Evolutionary conservation across 257 asterid species (phyloP), one percentile per base, ranked within the genome.

Genomic region (Pogostemon cablin): DNA sequence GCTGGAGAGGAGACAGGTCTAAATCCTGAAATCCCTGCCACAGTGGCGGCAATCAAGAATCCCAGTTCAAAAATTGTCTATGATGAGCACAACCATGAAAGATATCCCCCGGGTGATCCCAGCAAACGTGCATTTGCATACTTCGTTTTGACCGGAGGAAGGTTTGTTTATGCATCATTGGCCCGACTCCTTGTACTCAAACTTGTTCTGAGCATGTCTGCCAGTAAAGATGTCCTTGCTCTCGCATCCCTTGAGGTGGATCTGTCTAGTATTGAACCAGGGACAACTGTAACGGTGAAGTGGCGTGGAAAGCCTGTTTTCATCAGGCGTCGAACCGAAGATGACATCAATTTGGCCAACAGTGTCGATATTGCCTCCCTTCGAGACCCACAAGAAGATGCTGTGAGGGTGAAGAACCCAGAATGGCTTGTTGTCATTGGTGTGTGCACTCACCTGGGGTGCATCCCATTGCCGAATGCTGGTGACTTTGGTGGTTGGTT

Each of bases 401-500:
- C 91, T 5, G 90, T 69, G 20, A 85, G 98, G 88, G 98, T 92
- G 35, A 92, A 92, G 87, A 81, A 90, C 62, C 96, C 96, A 0
- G 96, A 92, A 68, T 90, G 98, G 98, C 96, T 90, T 12, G 88
- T 92, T 50, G 98, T 90, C 8, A 56, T 90, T 47, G 96, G 98
- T 62, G 96, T 90, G 4, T 92, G 97, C 76, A 92, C 98, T 52
- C 98, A 92, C 75, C 65, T 91, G 81, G 96, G 97, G 12, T 91
- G 97, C 81, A 91, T 91, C 39, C 96, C 96, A 0, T 71, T 90
- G 83, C 98, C 98, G 2, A 92, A 92, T 90, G 97, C 97, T 7
- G 98, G 98, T 68, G 97, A 92, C 15, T 92, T 73, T 59, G 97
- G 98, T 41, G 98, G 98, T 43, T 92, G 98, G 98, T 92, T 92